phyloP scores from a whole-genome alignment of 176 grass and related monocot genomes.

The Areca catechu region DNA sequence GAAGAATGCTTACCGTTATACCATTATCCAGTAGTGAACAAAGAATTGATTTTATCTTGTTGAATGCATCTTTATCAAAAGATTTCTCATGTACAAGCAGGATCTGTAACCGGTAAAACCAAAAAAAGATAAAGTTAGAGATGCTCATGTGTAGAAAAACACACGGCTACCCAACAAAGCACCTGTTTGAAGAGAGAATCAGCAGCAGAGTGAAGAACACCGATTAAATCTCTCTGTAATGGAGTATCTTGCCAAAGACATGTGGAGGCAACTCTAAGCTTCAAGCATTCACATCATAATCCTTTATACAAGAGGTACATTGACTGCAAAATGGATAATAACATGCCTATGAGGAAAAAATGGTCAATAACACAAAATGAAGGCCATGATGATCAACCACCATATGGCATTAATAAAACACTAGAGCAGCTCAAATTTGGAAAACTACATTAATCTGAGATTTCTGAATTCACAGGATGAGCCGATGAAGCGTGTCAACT shows the following conservation, averaged over 20 bases:
- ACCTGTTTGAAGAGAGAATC: conserved; percentile 90
- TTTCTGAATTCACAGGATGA: too few relatives aligned
- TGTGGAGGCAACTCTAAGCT: conserved; percentile 69
- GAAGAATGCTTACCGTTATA: conserved; percentile 35
- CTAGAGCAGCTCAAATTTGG: too few relatives aligned
- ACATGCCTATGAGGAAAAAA: too few relatives aligned
- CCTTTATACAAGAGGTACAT: conserved; percentile 35
- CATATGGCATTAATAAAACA: too few relatives aligned
- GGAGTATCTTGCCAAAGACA: conserved; percentile 64
- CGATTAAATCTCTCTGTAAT: conserved; percentile 32
- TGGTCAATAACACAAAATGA: too few relatives aligned
- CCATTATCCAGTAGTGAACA: conserved; percentile 24
- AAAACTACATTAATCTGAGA: too few relatives aligned
- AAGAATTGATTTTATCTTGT: conserved; percentile 46
- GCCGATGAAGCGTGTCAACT: too few relatives aligned
- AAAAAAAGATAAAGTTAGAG: conserved; percentile 20
- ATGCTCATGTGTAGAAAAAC: conserved; percentile 8
- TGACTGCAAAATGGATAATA: conserved; percentile 35
- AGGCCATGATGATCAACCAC: too few relatives aligned
- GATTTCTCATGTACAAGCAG: conserved; percentile 67
- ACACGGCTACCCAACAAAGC: conserved; percentile 8
- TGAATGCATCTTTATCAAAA: conserved; percentile 46
- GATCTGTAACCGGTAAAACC: conserved; percentile 34
- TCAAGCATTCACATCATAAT: conserved; percentile 57
- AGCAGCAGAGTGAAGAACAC: conserved; percentile 44